phyloP scores from a whole-genome alignment of 345 rosid species.

The Pistacia integerrima region DNA sequence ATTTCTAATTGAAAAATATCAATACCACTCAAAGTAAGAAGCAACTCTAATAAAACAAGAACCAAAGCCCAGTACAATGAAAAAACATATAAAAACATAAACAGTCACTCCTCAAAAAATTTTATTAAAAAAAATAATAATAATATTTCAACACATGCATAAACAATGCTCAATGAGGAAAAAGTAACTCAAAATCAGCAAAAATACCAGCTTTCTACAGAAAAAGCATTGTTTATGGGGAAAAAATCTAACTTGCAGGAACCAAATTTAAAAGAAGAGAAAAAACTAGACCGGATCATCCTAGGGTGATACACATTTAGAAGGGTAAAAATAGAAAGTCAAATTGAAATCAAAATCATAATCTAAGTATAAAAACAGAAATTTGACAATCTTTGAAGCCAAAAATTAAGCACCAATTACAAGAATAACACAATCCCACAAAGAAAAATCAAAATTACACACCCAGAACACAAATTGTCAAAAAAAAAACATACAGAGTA shows the following conservation, averaged over 20 bases:
- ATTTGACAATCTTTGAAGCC: neutral
- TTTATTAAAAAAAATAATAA: no score
- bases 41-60: neutral
- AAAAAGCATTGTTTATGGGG: neutral
- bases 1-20: neutral
- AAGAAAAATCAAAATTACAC: neutral
- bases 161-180: neutral
- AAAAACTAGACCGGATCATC: neutral
- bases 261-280: neutral
- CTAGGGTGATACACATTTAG: neutral
- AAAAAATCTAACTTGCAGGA: neutral
- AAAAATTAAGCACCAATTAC: slow-evolving; percentile 1
- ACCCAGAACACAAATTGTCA: neutral
- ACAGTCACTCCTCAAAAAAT: no score
- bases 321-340: neutral
- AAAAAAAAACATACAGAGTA: slow-evolving; percentile 47
- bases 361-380: neutral
- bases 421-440: neutral
- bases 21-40: neutral
- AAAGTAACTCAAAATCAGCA: neutral
- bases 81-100: neutral
- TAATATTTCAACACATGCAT: no score
- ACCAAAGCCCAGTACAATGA: neutral
- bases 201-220: neutral
- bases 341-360: slow-evolving; percentile 5